These are phyloP conservation scores for Setomelanomma holmii DNA, from an alignment of 2,329 filamentous ascomycete species.

Conservation along the genomic window DNA sequence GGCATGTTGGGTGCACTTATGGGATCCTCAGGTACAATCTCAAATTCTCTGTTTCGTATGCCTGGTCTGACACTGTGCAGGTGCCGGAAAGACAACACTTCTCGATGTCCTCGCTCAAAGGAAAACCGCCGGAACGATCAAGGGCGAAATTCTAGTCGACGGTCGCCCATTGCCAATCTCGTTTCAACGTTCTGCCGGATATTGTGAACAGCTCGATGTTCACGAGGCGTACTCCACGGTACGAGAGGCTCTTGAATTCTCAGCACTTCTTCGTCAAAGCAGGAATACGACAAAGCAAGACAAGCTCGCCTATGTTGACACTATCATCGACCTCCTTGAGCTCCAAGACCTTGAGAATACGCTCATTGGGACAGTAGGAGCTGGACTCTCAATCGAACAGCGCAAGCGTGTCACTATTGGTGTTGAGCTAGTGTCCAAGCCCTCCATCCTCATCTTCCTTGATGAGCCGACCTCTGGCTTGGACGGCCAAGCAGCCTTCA, in stretches of 20 bases:
- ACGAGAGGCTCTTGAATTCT: conserved; percentile 49
- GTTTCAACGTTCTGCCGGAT: conserved; percentile 34
- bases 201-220: conserved; percentile 32
- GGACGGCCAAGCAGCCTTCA: conserved; percentile 44
- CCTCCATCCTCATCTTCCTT: conserved; percentile 72
- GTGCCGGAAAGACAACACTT: conserved; percentile 38
- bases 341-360: conserved; percentile 66
- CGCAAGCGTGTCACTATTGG: conserved; percentile 67
- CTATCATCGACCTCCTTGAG: conserved; percentile 64
- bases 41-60: too few species aligned
- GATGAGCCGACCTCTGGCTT: conserved; percentile 77
- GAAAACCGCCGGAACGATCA: conserved; percentile 82
- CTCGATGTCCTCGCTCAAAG: conserved; percentile 65
- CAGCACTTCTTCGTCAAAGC: conserved; percentile 62
- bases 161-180: conserved; percentile 58
- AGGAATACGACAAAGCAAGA: conserved; percentile 42
- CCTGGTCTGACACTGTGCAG: conserved; percentile 2
- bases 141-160: conserved; percentile 79
- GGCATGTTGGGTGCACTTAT: conserved; percentile 56
- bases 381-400: conserved; percentile 66
- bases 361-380: conserved; percentile 62
- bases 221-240: conserved; percentile 5
- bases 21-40: conserved; percentile 33
- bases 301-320: conserved; percentile 66
- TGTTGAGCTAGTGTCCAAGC: conserved; percentile 62